Evolutionary conservation across 345 rosid species (phyloP).

Genomic region (Limnanthes douglasii): DNA sequence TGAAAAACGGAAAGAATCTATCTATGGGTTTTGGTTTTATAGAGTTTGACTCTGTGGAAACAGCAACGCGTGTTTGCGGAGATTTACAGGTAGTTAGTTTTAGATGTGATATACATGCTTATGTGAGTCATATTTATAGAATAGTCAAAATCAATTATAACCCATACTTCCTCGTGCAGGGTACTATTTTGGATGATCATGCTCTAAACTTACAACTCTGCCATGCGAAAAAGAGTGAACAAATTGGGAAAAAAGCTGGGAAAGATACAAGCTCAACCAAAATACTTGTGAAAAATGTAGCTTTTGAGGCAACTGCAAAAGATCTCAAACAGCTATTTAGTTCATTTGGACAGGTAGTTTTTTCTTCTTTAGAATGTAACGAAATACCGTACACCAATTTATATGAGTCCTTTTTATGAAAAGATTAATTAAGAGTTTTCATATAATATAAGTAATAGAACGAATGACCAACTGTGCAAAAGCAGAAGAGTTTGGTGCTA

Average conservation of each 20-base stretch:
- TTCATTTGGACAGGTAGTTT: slow-evolving; percentile 84
- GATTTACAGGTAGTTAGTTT: slow-evolving; percentile 54
- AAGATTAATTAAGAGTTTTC: too few relatives aligned
- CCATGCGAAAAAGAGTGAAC: slow-evolving; percentile 62
- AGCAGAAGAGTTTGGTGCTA: slow-evolving; percentile 1
- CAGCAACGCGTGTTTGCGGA: slow-evolving; percentile 43
- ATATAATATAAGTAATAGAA: too few relatives aligned
- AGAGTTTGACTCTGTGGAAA: slow-evolving; percentile 75
- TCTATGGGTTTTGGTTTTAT: slow-evolving; percentile 91
- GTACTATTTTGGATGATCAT: slow-evolving; percentile 83
- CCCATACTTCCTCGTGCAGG: slow-evolving; percentile 23
- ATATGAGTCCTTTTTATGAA: too few relatives aligned
- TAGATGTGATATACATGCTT: background rate
- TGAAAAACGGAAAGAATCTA: slow-evolving; percentile 64
- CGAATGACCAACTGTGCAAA: too few relatives aligned
- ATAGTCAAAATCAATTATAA: slow-evolving; percentile 3
- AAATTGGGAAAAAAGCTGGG: slow-evolving; percentile 26
- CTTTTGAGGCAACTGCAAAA: slow-evolving; percentile 89
- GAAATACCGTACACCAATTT: too few relatives aligned
- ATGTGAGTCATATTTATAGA: background rate
- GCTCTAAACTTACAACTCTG: slow-evolving; percentile 75
- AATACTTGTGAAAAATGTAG: slow-evolving; percentile 75
- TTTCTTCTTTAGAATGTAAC: slow-evolving; percentile 1
- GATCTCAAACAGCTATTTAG: slow-evolving; percentile 82
- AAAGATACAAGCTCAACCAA: slow-evolving; percentile 63